Percentiles rank a stretch among this genome's conserved stretches.
Conservation (phyloP, 352 stramenopile species). For the Albugo laibachii region DNA sequence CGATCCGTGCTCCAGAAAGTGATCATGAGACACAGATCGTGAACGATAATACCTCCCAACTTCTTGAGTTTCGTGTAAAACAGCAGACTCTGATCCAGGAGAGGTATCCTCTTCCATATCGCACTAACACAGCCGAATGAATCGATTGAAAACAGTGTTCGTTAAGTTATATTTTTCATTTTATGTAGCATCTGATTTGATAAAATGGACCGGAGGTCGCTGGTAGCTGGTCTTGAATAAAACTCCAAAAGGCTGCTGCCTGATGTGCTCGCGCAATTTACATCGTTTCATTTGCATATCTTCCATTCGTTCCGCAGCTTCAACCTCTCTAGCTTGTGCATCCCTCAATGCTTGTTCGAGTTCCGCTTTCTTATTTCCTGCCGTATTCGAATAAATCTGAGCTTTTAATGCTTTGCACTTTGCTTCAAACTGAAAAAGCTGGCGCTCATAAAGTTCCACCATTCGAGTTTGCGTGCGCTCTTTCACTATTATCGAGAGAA, state of each 20-base stretch:
- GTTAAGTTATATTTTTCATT: no score
- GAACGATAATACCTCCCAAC: no score
- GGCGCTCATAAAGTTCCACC: slow-evolving; percentile 24
- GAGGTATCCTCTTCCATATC: no score
- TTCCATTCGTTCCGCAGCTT: slow-evolving; percentile 13
- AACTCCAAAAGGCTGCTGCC: slow-evolving; percentile 3
- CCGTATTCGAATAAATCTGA: no score
- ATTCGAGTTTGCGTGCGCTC: slow-evolving; percentile 24
- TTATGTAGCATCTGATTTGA: slow-evolving; percentile 6
- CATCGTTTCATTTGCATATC: slow-evolving; percentile 11
- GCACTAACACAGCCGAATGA: no score
- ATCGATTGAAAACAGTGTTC: no score
- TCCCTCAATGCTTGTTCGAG: slow-evolving; percentile 25
- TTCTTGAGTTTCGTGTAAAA: no score
- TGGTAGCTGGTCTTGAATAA: slow-evolving; percentile 1
- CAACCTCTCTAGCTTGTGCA: no score
- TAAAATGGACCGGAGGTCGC: slow-evolving; percentile 23
- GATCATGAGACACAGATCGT: no score
- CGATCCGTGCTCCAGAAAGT: no score
- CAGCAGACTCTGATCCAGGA: no score
- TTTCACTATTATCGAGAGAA: slow-evolving; percentile 8
- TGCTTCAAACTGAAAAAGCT: slow-evolving; percentile 26
- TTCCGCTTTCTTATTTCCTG: slow-evolving; percentile 1
- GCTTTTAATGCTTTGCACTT: slow-evolving; percentile 21
- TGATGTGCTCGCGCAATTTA: slow-evolving; percentile 18